Percentiles rank a stretch among this genome's conserved stretches.
Conservation (phyloP, 2,329 filamentous ascomycete species). For the Penicillium expansum region DNA sequence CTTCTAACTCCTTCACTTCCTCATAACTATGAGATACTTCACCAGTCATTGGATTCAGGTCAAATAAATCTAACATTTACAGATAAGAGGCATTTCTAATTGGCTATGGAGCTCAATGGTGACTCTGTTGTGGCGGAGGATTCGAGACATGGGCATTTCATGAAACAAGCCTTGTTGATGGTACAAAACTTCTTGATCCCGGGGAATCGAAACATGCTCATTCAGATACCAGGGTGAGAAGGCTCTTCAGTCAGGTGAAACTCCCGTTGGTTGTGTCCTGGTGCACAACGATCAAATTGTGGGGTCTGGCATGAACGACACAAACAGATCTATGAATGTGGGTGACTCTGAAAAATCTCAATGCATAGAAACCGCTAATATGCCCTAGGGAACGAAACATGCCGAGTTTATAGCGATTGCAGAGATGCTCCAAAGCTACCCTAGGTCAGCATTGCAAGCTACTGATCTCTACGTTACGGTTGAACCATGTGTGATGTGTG, state of each 20-base stretch:
- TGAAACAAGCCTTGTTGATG: conserved; percentile 84
- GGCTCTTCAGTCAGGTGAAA: conserved; percentile 82
- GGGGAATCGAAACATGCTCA: not conserved
- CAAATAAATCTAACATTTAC: not conserved
- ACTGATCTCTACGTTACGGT: conserved; percentile 92
- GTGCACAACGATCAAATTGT: conserved; percentile 77
- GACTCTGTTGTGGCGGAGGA: conserved; percentile 17
- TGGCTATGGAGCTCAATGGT: not conserved
- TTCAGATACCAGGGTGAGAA: conserved; percentile 65
- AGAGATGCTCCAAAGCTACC: conserved; percentile 62
- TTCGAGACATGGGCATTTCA: conserved; percentile 60
- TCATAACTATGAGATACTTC: not conserved
- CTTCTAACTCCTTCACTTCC: not conserved
- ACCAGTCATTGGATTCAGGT: not conserved
- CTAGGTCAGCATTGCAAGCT: conserved; percentile 66
- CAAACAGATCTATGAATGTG: conserved; percentile 76
- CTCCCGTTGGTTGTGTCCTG: conserved; percentile 93
- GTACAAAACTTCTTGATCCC: conserved; percentile 46
- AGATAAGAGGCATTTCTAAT: not conserved
- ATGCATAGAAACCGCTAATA: not conserved
- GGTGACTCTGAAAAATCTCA: conserved; percentile 17
- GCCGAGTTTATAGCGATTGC: conserved; percentile 89
- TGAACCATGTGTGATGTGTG: conserved; percentile 98
- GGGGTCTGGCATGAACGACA: conserved; percentile 92
- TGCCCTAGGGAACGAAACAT: conserved; percentile 83